Evolutionary conservation across 176 grass and related monocot species (phyloP).

Genomic region (Dactylis glomerata): DNA sequence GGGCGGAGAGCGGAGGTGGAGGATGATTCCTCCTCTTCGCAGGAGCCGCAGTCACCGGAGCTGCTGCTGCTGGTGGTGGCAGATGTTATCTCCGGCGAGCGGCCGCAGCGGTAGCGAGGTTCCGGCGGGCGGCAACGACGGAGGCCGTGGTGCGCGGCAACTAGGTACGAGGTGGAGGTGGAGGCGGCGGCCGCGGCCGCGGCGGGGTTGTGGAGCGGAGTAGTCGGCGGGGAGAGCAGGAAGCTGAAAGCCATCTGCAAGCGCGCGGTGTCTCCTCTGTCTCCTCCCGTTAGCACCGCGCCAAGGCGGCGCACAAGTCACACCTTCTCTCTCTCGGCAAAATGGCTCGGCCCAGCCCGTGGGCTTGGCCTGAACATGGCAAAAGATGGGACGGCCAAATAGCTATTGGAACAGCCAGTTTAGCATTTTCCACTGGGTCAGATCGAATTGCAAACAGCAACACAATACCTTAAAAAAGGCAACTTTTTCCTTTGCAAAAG

Average conservation of each 20-base stretch:
- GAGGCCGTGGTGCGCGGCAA: neutral
- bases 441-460: neutral
- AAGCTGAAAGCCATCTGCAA: slow-evolving; percentile 35
- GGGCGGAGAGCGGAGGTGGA: neutral
- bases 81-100: slow-evolving; percentile 24
- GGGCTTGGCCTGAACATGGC: neutral
- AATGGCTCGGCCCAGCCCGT: neutral
- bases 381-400: neutral
- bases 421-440: neutral
- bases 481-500: neutral
- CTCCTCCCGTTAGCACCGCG: slow-evolving; percentile 25
- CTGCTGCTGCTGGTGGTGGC: neutral
- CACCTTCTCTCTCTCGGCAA: neutral
- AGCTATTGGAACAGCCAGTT: neutral
- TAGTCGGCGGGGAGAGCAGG: slow-evolving; percentile 25
- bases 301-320: slow-evolving; percentile 11
- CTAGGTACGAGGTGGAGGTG: neutral
- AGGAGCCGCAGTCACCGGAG: slow-evolving; percentile 22
- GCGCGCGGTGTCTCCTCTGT: slow-evolving; percentile 13
- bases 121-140: slow-evolving; percentile 18
- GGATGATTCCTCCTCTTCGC: slow-evolving; percentile 25
- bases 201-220: neutral
- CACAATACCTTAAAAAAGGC: neutral
- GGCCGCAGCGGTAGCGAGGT: slow-evolving; percentile 25
- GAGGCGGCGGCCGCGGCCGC: neutral